Evolutionary conservation across 495 filamentous ascomycete species (phyloP), one percentile per base, ranked within the genome.

Genomic region (Podospora bellae-mahoneyi): DNA sequence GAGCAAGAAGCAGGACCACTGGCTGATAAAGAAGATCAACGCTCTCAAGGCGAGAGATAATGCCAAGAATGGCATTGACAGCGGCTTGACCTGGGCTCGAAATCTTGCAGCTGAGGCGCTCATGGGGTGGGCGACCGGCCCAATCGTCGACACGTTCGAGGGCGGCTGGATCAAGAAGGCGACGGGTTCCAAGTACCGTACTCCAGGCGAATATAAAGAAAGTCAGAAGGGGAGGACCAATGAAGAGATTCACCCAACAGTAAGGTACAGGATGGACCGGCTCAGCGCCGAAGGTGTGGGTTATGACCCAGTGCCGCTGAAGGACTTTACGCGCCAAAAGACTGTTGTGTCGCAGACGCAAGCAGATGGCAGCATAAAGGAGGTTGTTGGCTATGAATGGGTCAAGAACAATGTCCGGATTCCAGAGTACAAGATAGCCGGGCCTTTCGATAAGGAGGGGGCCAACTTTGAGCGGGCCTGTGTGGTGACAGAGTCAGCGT

Each of bases 1-100:
- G 4, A 75, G 77, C 54, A 85, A 78, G 57, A 76, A 76, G 6
- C 72, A 77, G 44, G 83, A 79, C 57, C 86, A 86, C 71, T 79
- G 77, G 69, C 74, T 77, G 15, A 70, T 67, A 62, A 60, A 71
- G 58, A 72, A 80, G 53, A 74, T 74, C 23, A 63, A 67, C 60
- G 54, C 54, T 7, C 62, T 26, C 19, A 70, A 64, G 3, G 60
- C 34, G 4, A 74, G 69, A 44, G 70, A 60, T 28, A 57, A 3
- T 13, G 20, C 32, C 23, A 27, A 27, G 13, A 60, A 68, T 48
- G 23, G 9, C 39, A 48, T 48, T 5, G 67, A 68, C 30, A 48
- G 26, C 55, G 30, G 34, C 53, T n/a, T 64, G 15, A 68, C 67
- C 48, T 28, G 61, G 26, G 28, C 16, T 27, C 20, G 62, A 1